Evolutionary conservation across 2,329 filamentous ascomycete species (phyloP).

Genomic region (Penicillium sp.): DNA sequence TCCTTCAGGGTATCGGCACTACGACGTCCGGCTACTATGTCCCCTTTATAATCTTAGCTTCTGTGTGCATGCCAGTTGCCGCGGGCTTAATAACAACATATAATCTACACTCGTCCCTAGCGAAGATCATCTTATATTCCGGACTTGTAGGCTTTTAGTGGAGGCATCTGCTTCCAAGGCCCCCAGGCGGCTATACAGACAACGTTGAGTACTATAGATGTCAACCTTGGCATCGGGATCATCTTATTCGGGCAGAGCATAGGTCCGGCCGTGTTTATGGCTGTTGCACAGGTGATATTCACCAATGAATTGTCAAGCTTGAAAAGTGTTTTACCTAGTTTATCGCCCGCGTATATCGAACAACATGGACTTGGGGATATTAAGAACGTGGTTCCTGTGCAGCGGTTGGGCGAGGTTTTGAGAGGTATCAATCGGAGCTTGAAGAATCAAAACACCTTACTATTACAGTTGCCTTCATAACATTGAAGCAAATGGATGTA

Average conservation of each 20-base stretch:
- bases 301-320: constrained; percentile 44
- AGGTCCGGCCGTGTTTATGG: constrained; percentile 49
- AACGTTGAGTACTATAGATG: constrained; percentile 23
- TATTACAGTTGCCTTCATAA: too few species aligned
- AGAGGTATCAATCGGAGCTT: constrained; percentile 21
- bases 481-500: too few species aligned
- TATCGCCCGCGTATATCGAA: constrained; percentile 15
- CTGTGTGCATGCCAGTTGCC: constrained; percentile 32
- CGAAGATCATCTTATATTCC: constrained; percentile 28
- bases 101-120: constrained; percentile 17
- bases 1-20: constrained; percentile 24
- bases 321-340: constrained; percentile 9
- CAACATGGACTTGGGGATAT: constrained; percentile 21
- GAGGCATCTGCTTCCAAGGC: constrained; percentile 32
- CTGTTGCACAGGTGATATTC: constrained; percentile 53
- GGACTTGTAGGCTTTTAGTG: constrained; percentile 27
- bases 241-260: constrained; percentile 39
- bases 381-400: constrained; percentile 8
- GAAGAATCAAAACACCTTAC: too few species aligned
- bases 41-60: constrained; percentile 35
- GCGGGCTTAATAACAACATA: constrained; percentile 37
- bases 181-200: constrained; percentile 32
- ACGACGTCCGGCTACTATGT: constrained; percentile 32
- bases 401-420: constrained; percentile 16
- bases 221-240: constrained; percentile 28